These are phyloP conservation scores for Acacia melanoxylon DNA, from an alignment of 306 rosid genomes.

Conservation along the genomic window DNA sequence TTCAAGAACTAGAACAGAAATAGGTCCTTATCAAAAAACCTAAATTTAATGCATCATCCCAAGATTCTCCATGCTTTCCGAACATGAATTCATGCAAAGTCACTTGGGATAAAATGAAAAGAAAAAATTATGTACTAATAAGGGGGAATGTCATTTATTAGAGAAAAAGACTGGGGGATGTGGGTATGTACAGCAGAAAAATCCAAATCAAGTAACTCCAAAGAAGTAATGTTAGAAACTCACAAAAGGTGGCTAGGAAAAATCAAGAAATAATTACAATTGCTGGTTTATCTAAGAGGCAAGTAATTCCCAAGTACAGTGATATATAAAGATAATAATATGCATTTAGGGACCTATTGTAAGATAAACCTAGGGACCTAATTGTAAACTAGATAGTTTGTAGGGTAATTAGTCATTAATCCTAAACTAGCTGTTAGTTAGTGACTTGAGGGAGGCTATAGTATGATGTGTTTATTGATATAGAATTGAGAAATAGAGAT, in stretches of 20 bases:
- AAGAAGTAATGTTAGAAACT: neutral
- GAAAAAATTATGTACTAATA: neutral
- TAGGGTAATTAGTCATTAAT: no score
- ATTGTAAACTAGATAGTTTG: no score
- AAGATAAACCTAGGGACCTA: no score
- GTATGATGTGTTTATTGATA: no score
- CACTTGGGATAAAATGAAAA: neutral
- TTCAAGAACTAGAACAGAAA: neutral
- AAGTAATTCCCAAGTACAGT: neutral
- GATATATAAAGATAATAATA: no score
- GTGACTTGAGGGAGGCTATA: no score
- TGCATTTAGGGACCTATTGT: no score
- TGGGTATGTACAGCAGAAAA: neutral
- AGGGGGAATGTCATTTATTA: neutral
- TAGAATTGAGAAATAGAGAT: no score
- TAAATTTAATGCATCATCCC: neutral
- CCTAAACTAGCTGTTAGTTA: no score
- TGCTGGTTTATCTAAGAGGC: neutral
- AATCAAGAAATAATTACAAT: neutral
- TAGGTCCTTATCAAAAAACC: neutral
- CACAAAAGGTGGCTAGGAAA: constrained; percentile 5
- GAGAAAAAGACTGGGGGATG: neutral
- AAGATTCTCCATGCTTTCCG: neutral
- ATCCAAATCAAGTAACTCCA: constrained; percentile 8
- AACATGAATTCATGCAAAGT: constrained; percentile 5